Evolutionary conservation across 1,284 basidiomycete species (phyloP).

Genomic region (Neolentinus lepideus): DNA sequence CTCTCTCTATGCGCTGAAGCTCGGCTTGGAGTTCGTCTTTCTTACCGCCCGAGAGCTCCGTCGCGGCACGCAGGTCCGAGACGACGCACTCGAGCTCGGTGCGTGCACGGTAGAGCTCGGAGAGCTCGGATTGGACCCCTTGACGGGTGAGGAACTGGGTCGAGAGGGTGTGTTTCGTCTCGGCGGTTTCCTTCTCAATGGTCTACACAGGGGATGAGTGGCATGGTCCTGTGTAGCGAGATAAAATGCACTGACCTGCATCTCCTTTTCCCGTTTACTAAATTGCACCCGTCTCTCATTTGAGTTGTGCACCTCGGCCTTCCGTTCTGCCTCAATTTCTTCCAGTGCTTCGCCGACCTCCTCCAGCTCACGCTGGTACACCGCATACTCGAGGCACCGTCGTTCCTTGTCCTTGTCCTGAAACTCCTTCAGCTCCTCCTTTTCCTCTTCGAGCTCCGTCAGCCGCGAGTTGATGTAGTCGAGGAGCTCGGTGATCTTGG

Average conservation of each 20-base stretch:
- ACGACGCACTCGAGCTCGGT: slow-evolving; percentile 85
- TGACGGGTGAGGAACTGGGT: slow-evolving; percentile 64
- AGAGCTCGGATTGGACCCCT: slow-evolving; percentile 70
- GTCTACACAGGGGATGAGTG: slow-evolving; percentile 33
- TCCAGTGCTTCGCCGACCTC: slow-evolving; percentile 84
- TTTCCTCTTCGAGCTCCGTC: slow-evolving; percentile 92
- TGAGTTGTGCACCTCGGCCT: slow-evolving; percentile 76
- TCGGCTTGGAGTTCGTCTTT: slow-evolving; percentile 64
- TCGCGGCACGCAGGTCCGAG: slow-evolving; percentile 67
- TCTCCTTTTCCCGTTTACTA: slow-evolving; percentile 77
- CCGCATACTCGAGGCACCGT: slow-evolving; percentile 90
- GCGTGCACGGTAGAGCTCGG: slow-evolving; percentile 69
- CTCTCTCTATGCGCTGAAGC: slow-evolving; percentile 49
- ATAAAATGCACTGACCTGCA: slow-evolving; percentile 49
- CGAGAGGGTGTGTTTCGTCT: slow-evolving; percentile 64
- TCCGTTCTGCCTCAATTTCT: slow-evolving; percentile 77
- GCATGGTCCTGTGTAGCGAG: too few species aligned
- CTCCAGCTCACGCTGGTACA: slow-evolving; percentile 87
- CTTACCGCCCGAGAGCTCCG: slow-evolving; percentile 51
- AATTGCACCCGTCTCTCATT: slow-evolving; percentile 80
- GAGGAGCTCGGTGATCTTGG: slow-evolving; percentile 88
- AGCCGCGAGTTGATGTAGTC: slow-evolving; percentile 89
- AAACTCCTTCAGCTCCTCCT: slow-evolving; percentile 95
- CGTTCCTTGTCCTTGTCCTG: slow-evolving; percentile 94
- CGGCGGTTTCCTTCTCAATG: slow-evolving; percentile 70